Evolutionary conservation across 2,329 filamentous ascomycete species (phyloP).

Genomic region (Calonectria pauciramosa): DNA sequence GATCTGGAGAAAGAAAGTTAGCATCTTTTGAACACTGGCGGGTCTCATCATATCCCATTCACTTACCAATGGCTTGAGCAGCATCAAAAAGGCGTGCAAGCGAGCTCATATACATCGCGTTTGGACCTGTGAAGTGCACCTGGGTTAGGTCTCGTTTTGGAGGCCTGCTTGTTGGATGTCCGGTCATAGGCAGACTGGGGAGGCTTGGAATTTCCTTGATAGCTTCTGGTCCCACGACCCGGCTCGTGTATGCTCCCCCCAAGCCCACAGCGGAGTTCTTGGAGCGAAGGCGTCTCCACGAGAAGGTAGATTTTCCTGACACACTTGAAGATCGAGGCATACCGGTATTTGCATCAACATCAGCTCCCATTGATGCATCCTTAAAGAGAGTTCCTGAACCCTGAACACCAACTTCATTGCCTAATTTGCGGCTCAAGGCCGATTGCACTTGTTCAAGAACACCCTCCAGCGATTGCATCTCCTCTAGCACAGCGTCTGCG

Average conservation of each 20-base stretch:
- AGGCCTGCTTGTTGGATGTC: constrained; percentile 73
- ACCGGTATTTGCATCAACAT: constrained; percentile 57
- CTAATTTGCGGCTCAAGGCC: constrained; percentile 84
- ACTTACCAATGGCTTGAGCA: constrained; percentile 89
- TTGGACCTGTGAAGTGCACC: constrained; percentile 83
- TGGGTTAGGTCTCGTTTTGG: constrained; percentile 78
- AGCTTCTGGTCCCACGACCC: constrained; percentile 39
- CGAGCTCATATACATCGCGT: constrained; percentile 91
- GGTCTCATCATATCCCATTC: accelerated
- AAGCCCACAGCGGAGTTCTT: constrained; percentile 84
- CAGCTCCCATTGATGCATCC: constrained; percentile 68
- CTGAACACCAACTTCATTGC: constrained; percentile 91
- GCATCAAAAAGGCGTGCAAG: constrained; percentile 93
- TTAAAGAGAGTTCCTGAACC: constrained; percentile 81
- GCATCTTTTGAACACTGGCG: neutral
- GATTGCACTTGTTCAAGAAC: constrained; percentile 89
- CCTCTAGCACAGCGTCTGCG: constrained; percentile 91
- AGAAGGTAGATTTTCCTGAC: constrained; percentile 81
- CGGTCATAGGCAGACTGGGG: constrained; percentile 84
- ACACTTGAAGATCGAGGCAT: constrained; percentile 71
- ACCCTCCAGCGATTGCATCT: constrained; percentile 90
- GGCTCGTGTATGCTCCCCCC: constrained; percentile 60
- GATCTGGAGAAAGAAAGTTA: constrained; percentile 70
- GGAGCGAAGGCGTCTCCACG: constrained; percentile 89
- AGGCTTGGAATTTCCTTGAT: constrained; percentile 63